Conservation (phyloP, 2,329 filamentous ascomycete species). For the Monosporascus sp. region DNA sequence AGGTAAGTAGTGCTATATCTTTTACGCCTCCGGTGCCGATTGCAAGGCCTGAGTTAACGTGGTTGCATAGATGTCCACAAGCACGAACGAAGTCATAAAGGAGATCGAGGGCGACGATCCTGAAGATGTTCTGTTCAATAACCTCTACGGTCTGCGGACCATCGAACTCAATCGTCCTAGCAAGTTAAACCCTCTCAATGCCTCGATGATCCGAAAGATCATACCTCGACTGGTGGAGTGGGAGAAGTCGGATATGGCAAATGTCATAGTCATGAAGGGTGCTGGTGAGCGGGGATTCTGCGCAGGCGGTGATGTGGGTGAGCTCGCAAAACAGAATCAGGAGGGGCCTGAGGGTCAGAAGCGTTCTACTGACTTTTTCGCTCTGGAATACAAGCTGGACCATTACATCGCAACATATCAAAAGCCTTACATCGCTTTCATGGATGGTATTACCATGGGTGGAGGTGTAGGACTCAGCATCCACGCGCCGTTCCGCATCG, state of each 20-base stretch:
- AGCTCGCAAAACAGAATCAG: constrained; percentile 69
- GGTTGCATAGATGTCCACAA: constrained; percentile 31
- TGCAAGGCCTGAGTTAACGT: neutral
- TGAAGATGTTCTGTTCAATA: constrained; percentile 90
- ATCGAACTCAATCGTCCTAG: constrained; percentile 90
- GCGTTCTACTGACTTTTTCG: constrained; percentile 80
- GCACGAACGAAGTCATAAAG: constrained; percentile 32
- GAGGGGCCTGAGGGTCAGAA: constrained; percentile 63
- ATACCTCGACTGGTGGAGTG: constrained; percentile 84
- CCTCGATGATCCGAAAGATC: constrained; percentile 94
- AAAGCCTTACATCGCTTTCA: constrained; percentile 91
- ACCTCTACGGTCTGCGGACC: constrained; percentile 80
- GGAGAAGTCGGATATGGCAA: constrained; percentile 91
- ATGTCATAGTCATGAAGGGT: constrained; percentile 88
- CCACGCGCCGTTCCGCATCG: constrained; percentile 93
- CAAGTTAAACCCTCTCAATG: constrained; percentile 89
- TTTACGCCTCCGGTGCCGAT: neutral
- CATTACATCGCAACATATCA: constrained; percentile 89
- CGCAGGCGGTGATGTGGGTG: constrained; percentile 84
- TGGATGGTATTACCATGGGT: constrained; percentile 98
- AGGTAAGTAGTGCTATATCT: constrained; percentile 35
- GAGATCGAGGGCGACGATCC: constrained; percentile 65
- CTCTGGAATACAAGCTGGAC: constrained; percentile 90
- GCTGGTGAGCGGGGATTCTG: constrained; percentile 81
- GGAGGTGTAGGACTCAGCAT: constrained; percentile 91